Evolutionary conservation across 1,284 basidiomycete genomes (phyloP).

Genomic region (Ustilago cynodontis): DNA sequence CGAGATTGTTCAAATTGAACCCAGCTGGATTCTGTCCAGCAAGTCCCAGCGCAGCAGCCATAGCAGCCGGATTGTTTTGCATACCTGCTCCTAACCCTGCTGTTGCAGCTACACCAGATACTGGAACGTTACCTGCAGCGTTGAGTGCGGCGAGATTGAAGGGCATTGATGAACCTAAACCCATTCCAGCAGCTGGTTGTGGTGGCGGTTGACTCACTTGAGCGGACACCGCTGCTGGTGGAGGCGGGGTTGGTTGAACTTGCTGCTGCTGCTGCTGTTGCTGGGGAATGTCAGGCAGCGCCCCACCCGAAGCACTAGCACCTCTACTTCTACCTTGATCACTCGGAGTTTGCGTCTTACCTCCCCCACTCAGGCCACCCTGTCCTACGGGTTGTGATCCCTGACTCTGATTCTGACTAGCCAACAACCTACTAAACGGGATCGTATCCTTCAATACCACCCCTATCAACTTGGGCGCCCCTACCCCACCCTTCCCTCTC

Average conservation of each 20-base stretch:
- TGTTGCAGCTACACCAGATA: conserved; percentile 18
- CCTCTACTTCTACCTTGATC: conserved; percentile 1
- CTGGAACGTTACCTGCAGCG: conserved; percentile 36
- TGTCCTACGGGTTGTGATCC: background rate
- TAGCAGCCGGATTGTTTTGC: background rate
- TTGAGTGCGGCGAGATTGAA: conserved; percentile 42
- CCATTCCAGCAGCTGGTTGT: conserved; percentile 24
- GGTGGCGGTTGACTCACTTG: background rate
- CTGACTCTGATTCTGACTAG: conserved; percentile 17
- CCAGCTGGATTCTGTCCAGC: background rate
- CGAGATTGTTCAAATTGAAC: conserved; percentile 18
- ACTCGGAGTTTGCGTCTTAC: conserved; percentile 2
- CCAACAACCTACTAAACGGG: conserved; percentile 49
- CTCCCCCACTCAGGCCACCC: conserved; percentile 10
- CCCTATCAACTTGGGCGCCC: conserved; percentile 47
- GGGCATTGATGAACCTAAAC: conserved; percentile 47
- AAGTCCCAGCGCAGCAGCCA: background rate
- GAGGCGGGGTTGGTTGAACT: background rate
- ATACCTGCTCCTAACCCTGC: conserved; percentile 6
- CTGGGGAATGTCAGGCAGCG: background rate
- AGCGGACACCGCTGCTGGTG: background rate
- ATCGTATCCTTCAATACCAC: conserved; percentile 56
- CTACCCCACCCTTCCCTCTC: conserved; percentile 9
- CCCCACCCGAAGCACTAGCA: conserved; percentile 10
- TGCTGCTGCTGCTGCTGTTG: background rate